phyloP scores from a whole-genome alignment of 106 monocot species.

The Platanthera guangdongensis region DNA sequence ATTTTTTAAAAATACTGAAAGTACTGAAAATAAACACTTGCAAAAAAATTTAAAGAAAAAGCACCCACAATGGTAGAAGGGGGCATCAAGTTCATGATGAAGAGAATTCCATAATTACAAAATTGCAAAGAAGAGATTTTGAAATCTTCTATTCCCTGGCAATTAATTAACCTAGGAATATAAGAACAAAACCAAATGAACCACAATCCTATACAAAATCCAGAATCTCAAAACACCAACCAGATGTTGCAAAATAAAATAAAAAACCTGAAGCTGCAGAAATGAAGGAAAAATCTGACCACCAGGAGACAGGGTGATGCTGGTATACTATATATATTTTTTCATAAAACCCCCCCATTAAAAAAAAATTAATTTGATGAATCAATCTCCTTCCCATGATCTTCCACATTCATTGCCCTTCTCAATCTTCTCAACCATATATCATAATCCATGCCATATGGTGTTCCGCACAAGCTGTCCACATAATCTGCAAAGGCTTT shows the following conservation, averaged over 20 bases:
- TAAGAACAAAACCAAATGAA: conserved; percentile 1
- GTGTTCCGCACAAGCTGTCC: conserved; percentile 91
- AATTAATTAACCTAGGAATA: neutral
- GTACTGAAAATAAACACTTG: neutral
- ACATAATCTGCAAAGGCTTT: conserved; percentile 99
- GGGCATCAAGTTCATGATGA: neutral
- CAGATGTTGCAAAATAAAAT: neutral
- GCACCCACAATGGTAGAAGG: too few relatives aligned
- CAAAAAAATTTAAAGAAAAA: neutral
- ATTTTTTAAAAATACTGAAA: too few relatives aligned
- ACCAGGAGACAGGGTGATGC: neutral
- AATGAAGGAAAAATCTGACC: too few relatives aligned
- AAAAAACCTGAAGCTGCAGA: neutral
- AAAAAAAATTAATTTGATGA: conserved; percentile 13
- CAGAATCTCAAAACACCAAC: neutral
- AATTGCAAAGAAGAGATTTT: neutral
- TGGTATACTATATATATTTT: neutral
- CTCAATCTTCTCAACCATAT: conserved; percentile 90
- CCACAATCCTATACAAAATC: neutral
- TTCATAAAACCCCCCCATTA: neutral
- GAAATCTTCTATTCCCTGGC: neutral
- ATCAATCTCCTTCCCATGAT: conserved; percentile 75
- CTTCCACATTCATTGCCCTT: conserved; percentile 67
- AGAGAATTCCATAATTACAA: neutral
- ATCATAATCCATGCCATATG: conserved; percentile 79